Percentiles rank a stretch among this genome's conserved stretches.
phyloP scores from a whole-genome alignment of 768 basidiomycete genomes.

The Infundibulicybe gibba region DNA sequence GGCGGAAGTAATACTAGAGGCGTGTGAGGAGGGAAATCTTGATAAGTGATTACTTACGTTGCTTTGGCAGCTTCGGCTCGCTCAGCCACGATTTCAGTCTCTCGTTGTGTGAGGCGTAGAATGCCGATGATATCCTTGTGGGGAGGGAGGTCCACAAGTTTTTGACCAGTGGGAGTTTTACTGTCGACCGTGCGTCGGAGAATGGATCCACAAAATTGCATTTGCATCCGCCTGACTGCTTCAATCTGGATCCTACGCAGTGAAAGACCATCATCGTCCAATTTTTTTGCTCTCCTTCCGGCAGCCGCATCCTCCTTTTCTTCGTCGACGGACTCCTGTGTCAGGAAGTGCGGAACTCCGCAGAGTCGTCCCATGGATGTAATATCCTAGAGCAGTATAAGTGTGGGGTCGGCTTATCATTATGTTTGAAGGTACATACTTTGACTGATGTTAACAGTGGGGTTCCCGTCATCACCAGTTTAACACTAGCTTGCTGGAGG shows the following conservation, averaged over 20 bases:
- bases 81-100: not conserved
- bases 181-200: conserved; percentile 6
- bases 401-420: not conserved
- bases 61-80: conserved; percentile 4
- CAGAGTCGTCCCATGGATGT: conserved; percentile 18
- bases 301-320: conserved; percentile 12
- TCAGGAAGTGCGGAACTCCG: conserved; percentile 19
- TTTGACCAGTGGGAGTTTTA: not conserved
- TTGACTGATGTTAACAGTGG: conserved; percentile 21
- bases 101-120: not conserved
- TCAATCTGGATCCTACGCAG: not conserved
- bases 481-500: conserved; percentile 2
- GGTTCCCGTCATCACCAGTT: conserved; percentile 21
- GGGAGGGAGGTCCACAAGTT: conserved; percentile 4
- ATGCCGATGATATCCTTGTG: conserved; percentile 1
- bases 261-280: conserved; percentile 9
- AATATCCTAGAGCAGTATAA: conserved; percentile 14
- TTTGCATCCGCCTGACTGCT: conserved; percentile 6
- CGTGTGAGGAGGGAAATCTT: not conserved
- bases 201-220: conserved; percentile 2
- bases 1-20: not conserved
- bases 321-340: conserved; percentile 8
- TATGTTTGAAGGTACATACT: conserved; percentile 4
- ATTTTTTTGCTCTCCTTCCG: conserved; percentile 6
- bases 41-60: not conserved